phyloP scores from a whole-genome alignment of 352 stramenopile genomes.

The Phytophthora pistaciae region DNA sequence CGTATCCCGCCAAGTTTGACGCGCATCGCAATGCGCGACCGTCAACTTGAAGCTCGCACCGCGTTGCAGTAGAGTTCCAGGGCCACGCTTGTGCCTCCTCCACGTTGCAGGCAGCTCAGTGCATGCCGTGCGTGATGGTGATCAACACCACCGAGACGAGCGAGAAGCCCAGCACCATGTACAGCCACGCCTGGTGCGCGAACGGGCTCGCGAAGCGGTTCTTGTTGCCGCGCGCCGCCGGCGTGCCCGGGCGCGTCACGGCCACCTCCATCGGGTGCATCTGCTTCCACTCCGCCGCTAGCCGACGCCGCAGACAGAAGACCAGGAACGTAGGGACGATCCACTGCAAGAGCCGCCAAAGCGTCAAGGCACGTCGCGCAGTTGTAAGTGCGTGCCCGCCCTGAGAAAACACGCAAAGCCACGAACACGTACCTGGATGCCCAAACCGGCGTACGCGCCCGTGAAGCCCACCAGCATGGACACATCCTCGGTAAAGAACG shows the following conservation, averaged over 20 bases:
- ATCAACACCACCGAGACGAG: constrained; percentile 72
- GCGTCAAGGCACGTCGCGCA: constrained; percentile 33
- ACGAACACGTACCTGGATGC: constrained; percentile 74
- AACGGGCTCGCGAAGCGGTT: constrained; percentile 89
- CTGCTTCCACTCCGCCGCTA: constrained; percentile 51
- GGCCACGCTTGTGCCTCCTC: not conserved
- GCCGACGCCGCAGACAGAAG: constrained; percentile 68
- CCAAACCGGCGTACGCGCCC: constrained; percentile 84
- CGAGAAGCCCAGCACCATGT: constrained; percentile 72
- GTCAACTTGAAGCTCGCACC: constrained; percentile 25
- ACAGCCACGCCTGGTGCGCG: constrained; percentile 67
- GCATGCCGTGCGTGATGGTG: constrained; percentile 71
- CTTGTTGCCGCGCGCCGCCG: constrained; percentile 30
- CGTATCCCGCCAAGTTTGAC: not conserved
- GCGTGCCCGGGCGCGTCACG: constrained; percentile 28
- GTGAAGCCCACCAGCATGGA: constrained; percentile 91
- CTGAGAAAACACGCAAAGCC: constrained; percentile 35
- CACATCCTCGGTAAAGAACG: constrained; percentile 91
- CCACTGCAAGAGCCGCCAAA: constrained; percentile 60
- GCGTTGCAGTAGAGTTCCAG: constrained; percentile 2
- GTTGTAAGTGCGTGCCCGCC: constrained; percentile 37
- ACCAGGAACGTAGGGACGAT: constrained; percentile 85
- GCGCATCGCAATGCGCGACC: constrained; percentile 2
- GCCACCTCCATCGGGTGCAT: constrained; percentile 44
- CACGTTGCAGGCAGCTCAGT: constrained; percentile 18